These are phyloP conservation scores for Penicillium sp. DNA, from an alignment of 2,329 filamentous ascomycete genomes.

Conservation along the genomic window DNA sequence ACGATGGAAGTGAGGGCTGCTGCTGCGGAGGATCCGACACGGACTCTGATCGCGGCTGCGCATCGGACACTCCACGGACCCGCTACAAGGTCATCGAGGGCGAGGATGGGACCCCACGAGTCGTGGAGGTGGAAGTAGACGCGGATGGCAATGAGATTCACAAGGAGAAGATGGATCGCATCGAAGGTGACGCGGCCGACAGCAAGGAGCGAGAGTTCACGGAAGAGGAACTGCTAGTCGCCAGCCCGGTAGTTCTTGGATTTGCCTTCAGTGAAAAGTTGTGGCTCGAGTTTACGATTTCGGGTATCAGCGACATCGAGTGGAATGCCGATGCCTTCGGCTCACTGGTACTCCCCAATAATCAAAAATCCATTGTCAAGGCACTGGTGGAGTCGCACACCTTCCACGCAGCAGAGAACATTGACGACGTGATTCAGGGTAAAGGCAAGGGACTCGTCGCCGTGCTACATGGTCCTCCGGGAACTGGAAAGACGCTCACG, in stretches of 20 bases:
- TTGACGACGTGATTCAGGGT: constrained; percentile 75
- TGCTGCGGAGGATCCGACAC: constrained; percentile 37
- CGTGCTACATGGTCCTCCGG: constrained; percentile 78
- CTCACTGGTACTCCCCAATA: constrained; percentile 65
- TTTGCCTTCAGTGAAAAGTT: constrained; percentile 84
- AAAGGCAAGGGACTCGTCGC: constrained; percentile 81
- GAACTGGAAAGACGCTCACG: constrained; percentile 83
- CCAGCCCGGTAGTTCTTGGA: constrained; percentile 77
- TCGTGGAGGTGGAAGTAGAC: constrained; percentile 54
- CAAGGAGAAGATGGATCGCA: constrained; percentile 54
- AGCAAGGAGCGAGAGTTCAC: constrained; percentile 55
- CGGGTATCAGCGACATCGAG: constrained; percentile 69
- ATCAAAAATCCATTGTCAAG: constrained; percentile 65
- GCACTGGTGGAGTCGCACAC: constrained; percentile 80
- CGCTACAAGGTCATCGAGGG: constrained; percentile 53
- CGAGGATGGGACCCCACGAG: constrained; percentile 48
- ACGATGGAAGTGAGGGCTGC: constrained; percentile 40
- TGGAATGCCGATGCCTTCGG: constrained; percentile 83
- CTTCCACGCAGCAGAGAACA: constrained; percentile 72
- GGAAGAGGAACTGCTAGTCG: constrained; percentile 77
- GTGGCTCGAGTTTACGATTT: constrained; percentile 84
- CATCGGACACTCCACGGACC: constrained; percentile 32
- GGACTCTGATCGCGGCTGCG: constrained; percentile 36
- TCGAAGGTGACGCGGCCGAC: constrained; percentile 38
- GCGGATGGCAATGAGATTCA: constrained; percentile 53